phyloP scores from a whole-genome alignment of 768 basidiomycete species.

The Auricularia auricula-judae region DNA sequence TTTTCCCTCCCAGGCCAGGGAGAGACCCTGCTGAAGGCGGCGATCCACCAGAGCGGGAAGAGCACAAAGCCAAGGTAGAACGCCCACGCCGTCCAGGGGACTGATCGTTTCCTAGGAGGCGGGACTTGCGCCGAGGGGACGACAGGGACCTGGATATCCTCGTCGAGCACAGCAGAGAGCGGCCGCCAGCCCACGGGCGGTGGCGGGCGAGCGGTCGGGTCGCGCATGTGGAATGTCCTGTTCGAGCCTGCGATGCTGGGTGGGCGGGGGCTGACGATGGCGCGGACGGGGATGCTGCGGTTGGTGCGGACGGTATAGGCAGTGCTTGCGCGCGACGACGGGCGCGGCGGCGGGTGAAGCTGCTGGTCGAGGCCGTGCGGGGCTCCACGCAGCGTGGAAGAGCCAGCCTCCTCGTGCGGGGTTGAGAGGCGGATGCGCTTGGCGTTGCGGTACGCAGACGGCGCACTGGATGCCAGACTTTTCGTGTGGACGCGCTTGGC shows the following conservation, averaged over 20 bases:
- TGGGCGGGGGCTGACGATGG: conserved; percentile 66
- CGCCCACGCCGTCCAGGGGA: conserved; percentile 59
- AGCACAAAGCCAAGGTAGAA: conserved; percentile 64
- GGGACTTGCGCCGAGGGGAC: background rate
- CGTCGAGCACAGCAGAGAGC: conserved; percentile 49
- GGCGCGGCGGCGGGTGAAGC: background rate
- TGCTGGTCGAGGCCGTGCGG: background rate
- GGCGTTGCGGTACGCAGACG: background rate
- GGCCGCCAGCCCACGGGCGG: conserved; percentile 31
- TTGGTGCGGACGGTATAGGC: background rate
- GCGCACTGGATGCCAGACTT: background rate
- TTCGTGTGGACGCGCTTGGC: background rate
- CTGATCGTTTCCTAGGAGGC: conserved; percentile 12
- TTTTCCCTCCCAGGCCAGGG: conserved; percentile 12
- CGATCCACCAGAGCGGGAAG: conserved; percentile 59
- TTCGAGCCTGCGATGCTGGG: conserved; percentile 41
- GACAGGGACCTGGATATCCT: conserved; percentile 22
- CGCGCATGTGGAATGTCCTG: conserved; percentile 66
- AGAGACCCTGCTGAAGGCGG: conserved; percentile 43
- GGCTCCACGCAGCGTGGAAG: background rate
- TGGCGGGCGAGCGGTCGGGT: conserved; percentile 47
- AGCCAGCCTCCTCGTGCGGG: background rate
- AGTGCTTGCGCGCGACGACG: background rate
- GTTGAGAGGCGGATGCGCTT: background rate
- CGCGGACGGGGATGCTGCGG: conserved; percentile 52